Evolutionary conservation across 1,284 basidiomycete species (phyloP).

Genomic region (Porogramme epimiltina): DNA sequence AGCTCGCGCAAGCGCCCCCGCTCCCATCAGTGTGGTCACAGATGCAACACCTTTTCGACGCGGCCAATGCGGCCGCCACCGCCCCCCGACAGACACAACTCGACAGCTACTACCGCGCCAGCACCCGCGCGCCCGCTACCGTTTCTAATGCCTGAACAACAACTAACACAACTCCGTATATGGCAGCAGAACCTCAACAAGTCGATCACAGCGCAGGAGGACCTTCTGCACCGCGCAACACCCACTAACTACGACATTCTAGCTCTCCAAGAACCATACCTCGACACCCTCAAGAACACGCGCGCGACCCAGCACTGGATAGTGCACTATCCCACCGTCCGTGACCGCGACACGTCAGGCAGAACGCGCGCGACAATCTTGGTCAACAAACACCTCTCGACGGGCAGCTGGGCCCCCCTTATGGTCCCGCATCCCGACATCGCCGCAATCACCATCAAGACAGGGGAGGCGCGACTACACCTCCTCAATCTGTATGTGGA

Average conservation of each 20-base stretch:
- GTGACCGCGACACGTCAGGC: constrained; percentile 4
- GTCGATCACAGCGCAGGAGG: constrained; percentile 24
- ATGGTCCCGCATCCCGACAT: constrained; percentile 28
- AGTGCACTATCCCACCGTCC: constrained; percentile 28
- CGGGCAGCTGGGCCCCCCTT: constrained; percentile 29
- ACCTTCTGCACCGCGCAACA: constrained; percentile 22
- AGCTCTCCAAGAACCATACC: constrained; percentile 37
- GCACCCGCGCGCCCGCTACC: no score
- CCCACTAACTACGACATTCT: constrained; percentile 30
- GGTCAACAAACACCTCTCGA: constrained; percentile 28
- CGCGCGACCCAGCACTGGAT: constrained; percentile 22
- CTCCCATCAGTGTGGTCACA: no score
- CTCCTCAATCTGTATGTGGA: constrained; percentile 43
- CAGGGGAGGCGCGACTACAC: constrained; percentile 11
- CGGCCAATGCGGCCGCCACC: no score
- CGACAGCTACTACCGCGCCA: no score
- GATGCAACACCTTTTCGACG: no score
- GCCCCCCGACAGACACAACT: no score
- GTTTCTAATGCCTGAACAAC: no score
- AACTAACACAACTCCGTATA: constrained; percentile 18
- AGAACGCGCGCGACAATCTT: constrained; percentile 29
- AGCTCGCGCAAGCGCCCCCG: no score
- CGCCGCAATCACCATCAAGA: constrained; percentile 28
- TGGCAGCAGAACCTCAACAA: constrained; percentile 34
- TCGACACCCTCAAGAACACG: constrained; percentile 12